Evolutionary conservation across 805 yeast species (phyloP).

Genomic region (Metschnikowia santaceciliae): DNA sequence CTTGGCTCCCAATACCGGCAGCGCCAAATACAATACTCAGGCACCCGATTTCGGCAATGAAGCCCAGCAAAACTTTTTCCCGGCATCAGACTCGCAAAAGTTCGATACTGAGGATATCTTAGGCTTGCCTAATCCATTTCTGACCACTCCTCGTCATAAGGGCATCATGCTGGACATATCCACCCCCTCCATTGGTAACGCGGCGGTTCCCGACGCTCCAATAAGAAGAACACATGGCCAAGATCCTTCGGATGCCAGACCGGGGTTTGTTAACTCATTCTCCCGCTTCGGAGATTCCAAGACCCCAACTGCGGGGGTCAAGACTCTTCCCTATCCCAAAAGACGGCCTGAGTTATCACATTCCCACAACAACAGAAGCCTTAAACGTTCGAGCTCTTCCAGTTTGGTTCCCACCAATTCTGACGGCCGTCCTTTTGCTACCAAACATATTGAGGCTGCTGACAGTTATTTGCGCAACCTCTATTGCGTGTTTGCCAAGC

Average conservation of each 20-base stretch:
- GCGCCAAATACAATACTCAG: constrained; percentile 1
- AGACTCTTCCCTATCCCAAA: constrained; percentile 11
- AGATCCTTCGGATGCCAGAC: constrained; percentile 5
- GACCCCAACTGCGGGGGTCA: constrained; percentile 13
- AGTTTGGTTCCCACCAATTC: constrained; percentile 4
- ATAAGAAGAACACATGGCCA: constrained; percentile 21
- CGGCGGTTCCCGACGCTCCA: constrained; percentile 36
- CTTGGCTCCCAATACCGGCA: neutral
- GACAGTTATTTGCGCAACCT: constrained; percentile 45
- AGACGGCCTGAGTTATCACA: constrained; percentile 10
- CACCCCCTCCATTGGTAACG: constrained; percentile 20
- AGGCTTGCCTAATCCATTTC: constrained; percentile 19
- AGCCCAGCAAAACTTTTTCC: constrained; percentile 1
- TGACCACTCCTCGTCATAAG: constrained; percentile 30
- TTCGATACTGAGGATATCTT: constrained; percentile 7
- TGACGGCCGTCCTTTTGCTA: constrained; percentile 1
- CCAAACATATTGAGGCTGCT: constrained; percentile 13
- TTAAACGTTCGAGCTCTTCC: constrained; percentile 15
- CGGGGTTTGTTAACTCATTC: constrained; percentile 8
- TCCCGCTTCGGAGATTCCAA: constrained; percentile 10
- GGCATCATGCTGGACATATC: constrained; percentile 10
- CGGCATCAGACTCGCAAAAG: constrained; percentile 4
- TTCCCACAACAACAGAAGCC: constrained; percentile 9
- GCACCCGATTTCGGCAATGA: neutral
- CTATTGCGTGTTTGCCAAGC: constrained; percentile 54